Conservation (phyloP, 306 rosid genomes). For the Astragalus glycyphyllos region DNA sequence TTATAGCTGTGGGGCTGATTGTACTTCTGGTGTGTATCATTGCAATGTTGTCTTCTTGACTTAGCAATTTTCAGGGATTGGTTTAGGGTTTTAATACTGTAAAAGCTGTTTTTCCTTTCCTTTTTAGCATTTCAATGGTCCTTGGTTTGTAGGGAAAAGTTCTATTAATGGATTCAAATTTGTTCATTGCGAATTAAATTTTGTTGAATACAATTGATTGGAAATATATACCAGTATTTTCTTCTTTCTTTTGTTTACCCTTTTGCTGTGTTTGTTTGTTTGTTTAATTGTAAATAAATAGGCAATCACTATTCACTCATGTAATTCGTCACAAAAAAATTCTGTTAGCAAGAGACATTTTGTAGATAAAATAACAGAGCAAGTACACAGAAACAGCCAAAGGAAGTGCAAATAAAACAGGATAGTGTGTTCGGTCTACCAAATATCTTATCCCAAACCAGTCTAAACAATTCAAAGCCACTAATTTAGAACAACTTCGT, state of each 20-base stretch:
- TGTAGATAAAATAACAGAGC: conserved; percentile 1
- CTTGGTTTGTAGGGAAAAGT: conserved; percentile 28
- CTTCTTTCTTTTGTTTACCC: not conserved
- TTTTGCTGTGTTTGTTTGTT: conserved; percentile 3
- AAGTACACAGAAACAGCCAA: conserved; percentile 34
- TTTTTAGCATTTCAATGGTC: conserved; percentile 16
- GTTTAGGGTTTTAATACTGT: conserved; percentile 37
- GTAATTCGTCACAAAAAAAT: not conserved
- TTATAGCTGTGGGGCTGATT: conserved; percentile 65
- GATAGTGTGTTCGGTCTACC: conserved; percentile 34
- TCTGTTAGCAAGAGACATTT: not conserved
- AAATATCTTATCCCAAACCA: conserved; percentile 48
- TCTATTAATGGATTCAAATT: conserved; percentile 32
- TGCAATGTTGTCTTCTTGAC: conserved; percentile 63
- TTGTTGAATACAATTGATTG: conserved; percentile 39
- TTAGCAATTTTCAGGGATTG: conserved; percentile 25
- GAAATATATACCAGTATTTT: not conserved
- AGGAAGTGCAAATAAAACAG: not conserved
- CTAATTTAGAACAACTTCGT: conserved; percentile 10
- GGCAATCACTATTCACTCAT: not conserved
- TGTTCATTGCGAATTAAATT: conserved; percentile 34
- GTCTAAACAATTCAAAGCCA: conserved; percentile 42
- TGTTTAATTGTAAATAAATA: conserved; percentile 25
- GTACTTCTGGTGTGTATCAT: conserved; percentile 74
- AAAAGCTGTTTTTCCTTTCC: conserved; percentile 23